Percentiles rank a stretch among this genome's conserved stretches.
These are phyloP conservation scores for Trichoderma harzianum DNA, from an alignment of 2,329 filamentous ascomycete species.

Conservation along the genomic window DNA sequence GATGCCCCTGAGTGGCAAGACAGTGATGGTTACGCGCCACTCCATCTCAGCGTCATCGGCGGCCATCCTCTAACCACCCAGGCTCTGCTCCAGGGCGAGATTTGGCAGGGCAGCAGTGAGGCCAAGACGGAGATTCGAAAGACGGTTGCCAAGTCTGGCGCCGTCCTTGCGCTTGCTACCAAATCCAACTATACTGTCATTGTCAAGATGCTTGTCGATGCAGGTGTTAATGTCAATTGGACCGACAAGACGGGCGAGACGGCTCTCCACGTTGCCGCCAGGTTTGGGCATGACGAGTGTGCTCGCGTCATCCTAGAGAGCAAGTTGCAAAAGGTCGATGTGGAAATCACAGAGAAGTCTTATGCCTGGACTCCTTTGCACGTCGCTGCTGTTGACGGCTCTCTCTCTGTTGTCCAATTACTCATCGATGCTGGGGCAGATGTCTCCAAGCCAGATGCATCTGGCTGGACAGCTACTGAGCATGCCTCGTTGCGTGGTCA, in stretches of 20 bases:
- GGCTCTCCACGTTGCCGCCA: constrained; percentile 84
- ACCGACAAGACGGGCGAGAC: constrained; percentile 88
- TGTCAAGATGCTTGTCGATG: constrained; percentile 81
- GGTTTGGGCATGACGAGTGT: constrained; percentile 80
- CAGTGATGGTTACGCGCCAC: constrained; percentile 80
- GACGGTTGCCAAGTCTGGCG: constrained; percentile 75
- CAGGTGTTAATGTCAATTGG: constrained; percentile 90
- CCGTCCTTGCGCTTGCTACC: constrained; percentile 81
- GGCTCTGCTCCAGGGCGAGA: constrained; percentile 74
- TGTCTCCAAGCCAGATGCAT: constrained; percentile 71
- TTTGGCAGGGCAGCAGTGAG: constrained; percentile 64
- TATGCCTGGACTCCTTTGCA: constrained; percentile 97
- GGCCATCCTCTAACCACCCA: constrained; percentile 85
- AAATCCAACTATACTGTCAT: constrained; percentile 84
- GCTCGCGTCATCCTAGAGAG: constrained; percentile 70
- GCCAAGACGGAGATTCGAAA: constrained; percentile 64
- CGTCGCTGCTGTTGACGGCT: constrained; percentile 86
- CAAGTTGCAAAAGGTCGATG: constrained; percentile 65
- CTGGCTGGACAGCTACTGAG: constrained; percentile 91
- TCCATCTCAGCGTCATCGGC: constrained; percentile 89
- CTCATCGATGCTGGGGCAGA: constrained; percentile 77
- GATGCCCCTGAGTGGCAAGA: constrained; percentile 90
- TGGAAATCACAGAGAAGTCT: constrained; percentile 75
- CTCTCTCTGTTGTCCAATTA: constrained; percentile 69
- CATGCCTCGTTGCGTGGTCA: constrained; percentile 90